Evolutionary conservation across 225 moss, liverwort and hornwort genomes (phyloP).

Genomic region (Straminergon stramineum): DNA sequence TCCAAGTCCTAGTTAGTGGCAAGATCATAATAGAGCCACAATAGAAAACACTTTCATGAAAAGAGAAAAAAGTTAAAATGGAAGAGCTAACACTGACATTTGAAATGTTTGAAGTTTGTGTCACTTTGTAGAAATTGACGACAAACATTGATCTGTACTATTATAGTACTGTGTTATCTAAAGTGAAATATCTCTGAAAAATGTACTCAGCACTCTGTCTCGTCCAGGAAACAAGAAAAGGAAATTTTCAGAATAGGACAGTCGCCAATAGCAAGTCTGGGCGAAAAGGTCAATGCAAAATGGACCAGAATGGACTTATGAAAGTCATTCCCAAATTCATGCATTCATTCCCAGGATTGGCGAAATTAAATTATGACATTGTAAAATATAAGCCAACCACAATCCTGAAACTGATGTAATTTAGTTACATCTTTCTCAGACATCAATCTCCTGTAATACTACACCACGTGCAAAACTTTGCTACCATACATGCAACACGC

Average conservation of each 20-base stretch:
- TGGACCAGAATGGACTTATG: neutral
- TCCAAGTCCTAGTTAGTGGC: neutral
- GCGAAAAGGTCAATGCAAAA: neutral
- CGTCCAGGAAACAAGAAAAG: neutral
- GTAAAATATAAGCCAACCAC: neutral
- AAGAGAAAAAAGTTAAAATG: neutral
- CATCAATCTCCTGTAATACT: neutral
- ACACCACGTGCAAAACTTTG: neutral
- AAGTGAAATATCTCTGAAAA: conserved; percentile 32
- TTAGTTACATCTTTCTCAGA: neutral
- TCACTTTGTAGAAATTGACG: neutral
- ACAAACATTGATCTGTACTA: neutral
- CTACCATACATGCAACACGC: neutral
- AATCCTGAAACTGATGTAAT: neutral
- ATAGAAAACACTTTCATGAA: neutral
- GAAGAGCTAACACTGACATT: neutral
- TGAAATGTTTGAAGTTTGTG: neutral
- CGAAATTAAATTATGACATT: neutral
- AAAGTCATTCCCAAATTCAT: neutral
- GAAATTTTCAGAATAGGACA: neutral
- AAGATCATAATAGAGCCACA: neutral
- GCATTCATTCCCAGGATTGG: neutral
- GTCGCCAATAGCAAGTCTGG: neutral
- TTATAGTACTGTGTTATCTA: neutral
- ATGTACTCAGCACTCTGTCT: conserved; percentile 77